phyloP scores from a whole-genome alignment of 495 filamentous ascomycete genomes.

The Podospora anserina region DNA sequence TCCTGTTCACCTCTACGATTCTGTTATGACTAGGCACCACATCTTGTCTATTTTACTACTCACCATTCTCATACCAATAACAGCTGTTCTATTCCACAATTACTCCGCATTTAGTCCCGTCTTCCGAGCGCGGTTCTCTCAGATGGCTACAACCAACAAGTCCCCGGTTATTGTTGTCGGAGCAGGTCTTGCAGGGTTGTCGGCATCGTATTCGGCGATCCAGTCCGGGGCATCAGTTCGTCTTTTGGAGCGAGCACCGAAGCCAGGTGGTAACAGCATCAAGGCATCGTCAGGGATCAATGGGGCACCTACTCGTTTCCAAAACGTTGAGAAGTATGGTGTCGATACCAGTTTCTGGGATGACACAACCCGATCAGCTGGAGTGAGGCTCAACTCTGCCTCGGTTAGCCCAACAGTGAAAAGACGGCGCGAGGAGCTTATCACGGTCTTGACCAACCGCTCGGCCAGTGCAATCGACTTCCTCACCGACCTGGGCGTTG shows the following conservation, averaged over 20 bases:
- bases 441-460: slow-evolving; percentile 39
- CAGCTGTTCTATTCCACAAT: slow-evolving; percentile 19
- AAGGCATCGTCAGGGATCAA: slow-evolving; percentile 64
- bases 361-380: slow-evolving; percentile 55
- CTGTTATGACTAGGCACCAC: slow-evolving; percentile 19
- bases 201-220: slow-evolving; percentile 49
- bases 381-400: slow-evolving; percentile 22
- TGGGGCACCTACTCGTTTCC: slow-evolving; percentile 53
- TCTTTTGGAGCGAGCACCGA: slow-evolving; percentile 52
- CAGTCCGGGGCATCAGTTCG: slow-evolving; percentile 42
- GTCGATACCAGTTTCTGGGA: slow-evolving; percentile 44
- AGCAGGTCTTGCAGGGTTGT: slow-evolving; percentile 52
- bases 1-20: not conserved
- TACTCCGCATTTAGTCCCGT: slow-evolving; percentile 8
- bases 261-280: slow-evolving; percentile 60
- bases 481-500: slow-evolving; percentile 51
- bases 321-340: slow-evolving; percentile 28
- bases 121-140: not conserved
- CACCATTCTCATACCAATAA: slow-evolving; percentile 20
- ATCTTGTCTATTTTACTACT: slow-evolving; percentile 14
- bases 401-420: slow-evolving; percentile 13
- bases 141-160: slow-evolving; percentile 5
- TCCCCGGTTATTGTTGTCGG: slow-evolving; percentile 47
- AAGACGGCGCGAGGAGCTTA: slow-evolving; percentile 39
- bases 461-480: slow-evolving; percentile 49